A percentile compares a stretch with the other conserved stretches of the same genome.
Evolutionary conservation across 2,329 filamentous ascomycete genomes (phyloP).

Genomic region (Chaetomiaceae sp.): DNA sequence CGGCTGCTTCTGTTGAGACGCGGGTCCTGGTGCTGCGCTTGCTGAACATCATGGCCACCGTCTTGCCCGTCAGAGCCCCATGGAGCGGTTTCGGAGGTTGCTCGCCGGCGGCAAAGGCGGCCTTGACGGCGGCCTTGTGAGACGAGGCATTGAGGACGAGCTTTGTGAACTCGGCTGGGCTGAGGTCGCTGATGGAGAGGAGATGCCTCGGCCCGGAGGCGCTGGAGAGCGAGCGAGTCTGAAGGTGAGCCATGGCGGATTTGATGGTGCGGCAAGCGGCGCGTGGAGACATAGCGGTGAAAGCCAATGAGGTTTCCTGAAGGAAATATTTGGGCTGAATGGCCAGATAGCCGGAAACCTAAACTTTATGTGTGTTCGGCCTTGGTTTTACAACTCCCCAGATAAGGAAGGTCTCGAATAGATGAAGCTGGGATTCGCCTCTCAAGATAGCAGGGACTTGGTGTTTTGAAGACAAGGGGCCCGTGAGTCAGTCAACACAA

Average conservation of each 20-base stretch:
- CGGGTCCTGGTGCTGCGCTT: conserved; percentile 93
- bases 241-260: conserved; percentile 31
- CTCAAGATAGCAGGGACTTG: conserved; percentile 3
- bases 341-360: not conserved
- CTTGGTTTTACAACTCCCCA: not conserved
- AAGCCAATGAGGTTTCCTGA: not conserved
- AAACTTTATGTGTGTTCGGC: not conserved
- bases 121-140: conserved; percentile 73
- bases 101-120: conserved; percentile 42
- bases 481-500: conserved; percentile 17
- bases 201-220: conserved; percentile 66
- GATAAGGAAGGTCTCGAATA: too few species aligned
- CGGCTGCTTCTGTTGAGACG: conserved; percentile 87
- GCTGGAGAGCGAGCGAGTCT: conserved; percentile 43
- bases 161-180: conserved; percentile 70
- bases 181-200: conserved; percentile 84
- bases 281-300: conserved; percentile 22
- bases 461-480: not conserved
- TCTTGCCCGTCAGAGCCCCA: conserved; percentile 65
- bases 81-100: conserved; percentile 53
- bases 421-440: not conserved
- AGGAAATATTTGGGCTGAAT: not conserved
- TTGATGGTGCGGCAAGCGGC: conserved; percentile 27
- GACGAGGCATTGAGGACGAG: conserved; percentile 77
- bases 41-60: conserved; percentile 93